Evolutionary conservation across 352 stramenopile genomes (phyloP), one percentile per base, ranked within the genome.

Genomic region (Phytophthora hibernalis): DNA sequence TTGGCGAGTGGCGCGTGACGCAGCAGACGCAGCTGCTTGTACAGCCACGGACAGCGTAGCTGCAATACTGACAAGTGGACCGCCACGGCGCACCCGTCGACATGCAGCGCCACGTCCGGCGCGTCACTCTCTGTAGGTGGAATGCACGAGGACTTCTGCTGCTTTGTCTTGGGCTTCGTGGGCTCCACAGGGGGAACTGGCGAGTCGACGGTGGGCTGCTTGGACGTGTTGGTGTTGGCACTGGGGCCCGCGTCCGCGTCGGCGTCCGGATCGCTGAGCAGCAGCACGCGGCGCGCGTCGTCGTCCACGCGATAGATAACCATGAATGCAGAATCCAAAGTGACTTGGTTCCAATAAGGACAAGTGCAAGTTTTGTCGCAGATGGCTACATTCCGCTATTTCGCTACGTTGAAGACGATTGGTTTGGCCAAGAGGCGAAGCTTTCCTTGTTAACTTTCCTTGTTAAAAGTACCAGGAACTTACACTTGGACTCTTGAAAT

Each of bases 21-120:
- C 0, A 78, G 60, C 57, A 72, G 54, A 3, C 53, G 45, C 13
- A 92, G 37, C 21, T 82, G 64, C 12, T 67, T 66, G 28, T 82
- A 76, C 0, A 92, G 48, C 21, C 65, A 64, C n/a, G 47, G 66
- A 61, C 82, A 77, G 45, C 76, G 70, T 2, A 47, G 35, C 26
- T 78, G 61, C 13, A 90, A 30, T 26, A 83, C 58, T 1, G 42
- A 54, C 5, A 69, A 37, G 54, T 89, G 77, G 8, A 90, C 16
- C 15, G 61, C 61, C 37, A 93, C 78, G 18, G 79, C 75, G 61
- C 85, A 93, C 24, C 59, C 62, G 22, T 82, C 67, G 0, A 81
- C 68, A 52, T 90, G 80, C 15, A 93, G 52, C 35, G 85, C 50
- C 8, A 85, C 54, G 57, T 92, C 81, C 2, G 70, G 54, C 26